Evolutionary conservation across 306 rosid species (phyloP).

Genomic region (Psophocarpus tetragonolobus): DNA sequence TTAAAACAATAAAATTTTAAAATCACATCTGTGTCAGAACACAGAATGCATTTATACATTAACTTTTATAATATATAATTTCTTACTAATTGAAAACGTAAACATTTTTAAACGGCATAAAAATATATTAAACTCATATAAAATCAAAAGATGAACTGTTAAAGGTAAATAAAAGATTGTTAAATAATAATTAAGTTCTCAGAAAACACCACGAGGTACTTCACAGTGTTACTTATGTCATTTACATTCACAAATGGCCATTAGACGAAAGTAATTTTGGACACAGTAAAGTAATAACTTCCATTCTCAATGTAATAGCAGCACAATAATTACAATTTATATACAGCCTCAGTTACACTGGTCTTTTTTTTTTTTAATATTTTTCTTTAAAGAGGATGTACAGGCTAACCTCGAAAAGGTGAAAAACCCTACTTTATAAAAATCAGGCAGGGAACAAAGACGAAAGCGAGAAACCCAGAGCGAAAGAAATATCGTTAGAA

Average conservation of each 20-base stretch:
- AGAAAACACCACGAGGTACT: too few relatives aligned
- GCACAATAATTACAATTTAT: not conserved
- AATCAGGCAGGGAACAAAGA: not conserved
- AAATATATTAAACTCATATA: not conserved
- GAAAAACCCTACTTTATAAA: not conserved
- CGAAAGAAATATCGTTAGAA: not conserved
- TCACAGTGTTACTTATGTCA: not conserved
- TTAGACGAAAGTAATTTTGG: not conserved
- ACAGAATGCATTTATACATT: too few relatives aligned
- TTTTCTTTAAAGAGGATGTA: too few relatives aligned
- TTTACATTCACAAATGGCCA: not conserved
- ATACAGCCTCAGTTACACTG: slow-evolving; percentile 29
- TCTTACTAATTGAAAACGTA: too few relatives aligned
- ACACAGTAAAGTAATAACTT: not conserved
- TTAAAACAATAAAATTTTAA: too few relatives aligned
- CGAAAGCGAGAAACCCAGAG: not conserved
- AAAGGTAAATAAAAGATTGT: too few relatives aligned
- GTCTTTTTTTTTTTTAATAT: too few relatives aligned
- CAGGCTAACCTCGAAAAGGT: not conserved
- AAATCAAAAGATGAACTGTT: too few relatives aligned
- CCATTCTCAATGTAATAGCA: not conserved
- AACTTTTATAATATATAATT: too few relatives aligned
- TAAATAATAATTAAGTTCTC: too few relatives aligned
- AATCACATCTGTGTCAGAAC: too few relatives aligned
- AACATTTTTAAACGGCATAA: too few relatives aligned